These are phyloP conservation scores for Trichoderma sp. DNA, from an alignment of 2,329 filamentous ascomycete species.

Conservation along the genomic window DNA sequence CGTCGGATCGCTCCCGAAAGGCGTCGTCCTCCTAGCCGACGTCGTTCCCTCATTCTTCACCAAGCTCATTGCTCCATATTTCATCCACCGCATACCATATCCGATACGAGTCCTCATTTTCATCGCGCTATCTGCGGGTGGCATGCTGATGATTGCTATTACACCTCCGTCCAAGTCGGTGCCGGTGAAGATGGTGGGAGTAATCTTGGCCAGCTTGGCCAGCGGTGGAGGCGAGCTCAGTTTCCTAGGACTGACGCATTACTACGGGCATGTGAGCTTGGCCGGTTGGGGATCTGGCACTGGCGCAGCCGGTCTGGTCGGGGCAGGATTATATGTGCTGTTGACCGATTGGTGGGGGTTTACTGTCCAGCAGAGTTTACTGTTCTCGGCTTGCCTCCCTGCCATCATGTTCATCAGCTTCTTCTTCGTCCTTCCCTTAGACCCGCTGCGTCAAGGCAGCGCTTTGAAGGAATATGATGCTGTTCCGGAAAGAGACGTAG, in stretches of 20 bases:
- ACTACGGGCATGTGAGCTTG: slow-evolving; percentile 83
- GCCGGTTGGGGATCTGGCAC: slow-evolving; percentile 93
- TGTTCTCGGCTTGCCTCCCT: slow-evolving; percentile 78
- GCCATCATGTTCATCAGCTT: slow-evolving; percentile 82
- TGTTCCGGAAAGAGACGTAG: slow-evolving; percentile 46
- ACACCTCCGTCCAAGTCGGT: slow-evolving; percentile 69
- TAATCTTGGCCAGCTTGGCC: slow-evolving; percentile 81
- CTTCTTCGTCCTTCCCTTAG: slow-evolving; percentile 73
- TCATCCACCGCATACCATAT: slow-evolving; percentile 88
- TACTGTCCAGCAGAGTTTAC: slow-evolving; percentile 70
- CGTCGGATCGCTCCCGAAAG: slow-evolving; percentile 89
- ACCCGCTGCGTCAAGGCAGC: slow-evolving; percentile 54
- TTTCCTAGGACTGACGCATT: slow-evolving; percentile 89
- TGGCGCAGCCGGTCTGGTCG: slow-evolving; percentile 82
- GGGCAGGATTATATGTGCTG: slow-evolving; percentile 83
- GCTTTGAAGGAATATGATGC: slow-evolving; percentile 55
- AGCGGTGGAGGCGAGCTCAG: slow-evolving; percentile 87
- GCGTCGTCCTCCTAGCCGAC: slow-evolving; percentile 88
- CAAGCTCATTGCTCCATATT: slow-evolving; percentile 89
- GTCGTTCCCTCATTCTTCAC: slow-evolving; percentile 86
- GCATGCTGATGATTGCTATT: slow-evolving; percentile 87
- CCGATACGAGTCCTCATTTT: slow-evolving; percentile 71
- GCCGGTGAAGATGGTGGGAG: slow-evolving; percentile 74
- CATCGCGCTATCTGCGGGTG: slow-evolving; percentile 71
- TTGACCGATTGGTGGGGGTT: slow-evolving; percentile 80